Base-by-base conservation (phyloP, 164 flowering plant species). In the Umbellularia californica region DNA sequence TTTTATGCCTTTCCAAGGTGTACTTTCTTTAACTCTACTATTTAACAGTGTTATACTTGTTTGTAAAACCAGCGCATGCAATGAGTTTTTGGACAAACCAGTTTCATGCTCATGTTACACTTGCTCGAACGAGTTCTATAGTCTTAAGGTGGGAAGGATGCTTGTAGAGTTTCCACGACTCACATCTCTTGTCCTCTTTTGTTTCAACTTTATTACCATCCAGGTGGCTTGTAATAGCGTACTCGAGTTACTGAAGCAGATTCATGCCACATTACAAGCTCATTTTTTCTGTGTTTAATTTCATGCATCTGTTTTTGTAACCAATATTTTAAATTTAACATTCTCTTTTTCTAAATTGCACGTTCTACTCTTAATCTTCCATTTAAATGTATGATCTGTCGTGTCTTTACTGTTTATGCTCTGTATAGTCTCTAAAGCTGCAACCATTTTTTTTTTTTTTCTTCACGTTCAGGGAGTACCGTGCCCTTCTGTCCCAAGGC, bases 391-490 rank as follows among this genome's bases (percentile, higher is more conserved):
- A 41, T 55, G n/a, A 55, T 14, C 0, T 14, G 17, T 55, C 0
- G 17, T 55, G 20, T 55, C n/a, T 20, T 17, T 15, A 55, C 1
- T 3, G 60, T 55, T 55, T 55, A 15, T 55, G n/a, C n/a, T 55
- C 60, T 55, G n/a, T 15, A 15, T 15, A 15, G 47, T 41, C 17
- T 55, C 60, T 55, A n/a, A 55, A 55, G n/a, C 17, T 17, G 60
- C 60, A 55, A 55, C 20, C 20, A 55, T 0, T 55, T 14, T 15
- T 55, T n/a, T 0, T 55, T 14, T 15, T 55, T n/a, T 35, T 22
- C 9, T 22, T n/a, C 5, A 82, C 52, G 35, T 77, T 70, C 82
- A 90, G 92, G 94, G 92, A 70, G 75, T 86, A 19, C 86, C 86
- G 17, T 74, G 72, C 77, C 66, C 88, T 30, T 82, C 90, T 35